Conservation (phyloP, 371 early-diverging fungal species). For the Rhizomucor miehei region DNA sequence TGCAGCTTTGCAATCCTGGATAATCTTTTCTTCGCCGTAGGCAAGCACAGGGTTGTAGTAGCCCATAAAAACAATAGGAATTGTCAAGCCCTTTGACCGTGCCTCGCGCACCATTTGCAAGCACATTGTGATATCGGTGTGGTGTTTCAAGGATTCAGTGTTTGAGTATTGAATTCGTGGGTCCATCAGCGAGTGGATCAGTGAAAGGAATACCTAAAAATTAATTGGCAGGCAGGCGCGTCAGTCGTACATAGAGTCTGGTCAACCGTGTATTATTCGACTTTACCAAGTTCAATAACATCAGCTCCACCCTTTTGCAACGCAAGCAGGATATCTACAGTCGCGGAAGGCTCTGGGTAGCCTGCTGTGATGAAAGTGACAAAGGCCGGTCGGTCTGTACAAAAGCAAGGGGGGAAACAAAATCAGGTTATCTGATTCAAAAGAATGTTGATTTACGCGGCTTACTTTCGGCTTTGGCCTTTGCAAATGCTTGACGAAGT, state of each 20-base stretch:
- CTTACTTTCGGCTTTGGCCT: constrained; percentile 45
- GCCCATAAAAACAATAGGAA: constrained; percentile 96
- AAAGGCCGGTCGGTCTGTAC: constrained; percentile 80
- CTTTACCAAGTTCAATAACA: constrained; percentile 92
- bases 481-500: constrained; percentile 40
- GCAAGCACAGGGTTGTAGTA: constrained; percentile 96
- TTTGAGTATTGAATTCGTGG: constrained; percentile 92
- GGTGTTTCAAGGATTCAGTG: constrained; percentile 73
- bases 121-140: constrained; percentile 77
- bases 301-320: constrained; percentile 93
- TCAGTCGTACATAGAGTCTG: neutral
- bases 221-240: neutral
- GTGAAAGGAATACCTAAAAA: constrained; percentile 93
- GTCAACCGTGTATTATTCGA: no score
- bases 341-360: constrained; percentile 74
- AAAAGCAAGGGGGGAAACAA: no score
- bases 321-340: constrained; percentile 81
- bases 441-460: no score
- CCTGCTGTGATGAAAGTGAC: constrained; percentile 94
- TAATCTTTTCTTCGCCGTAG: constrained; percentile 86
- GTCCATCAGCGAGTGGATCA: constrained; percentile 97
- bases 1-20: constrained; percentile 76
- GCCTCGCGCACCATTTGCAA: constrained; percentile 80
- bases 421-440: no score
- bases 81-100: constrained; percentile 77